Evolutionary conservation across 495 filamentous ascomycete genomes (phyloP).

Genomic region (Penicillium odoratum): DNA sequence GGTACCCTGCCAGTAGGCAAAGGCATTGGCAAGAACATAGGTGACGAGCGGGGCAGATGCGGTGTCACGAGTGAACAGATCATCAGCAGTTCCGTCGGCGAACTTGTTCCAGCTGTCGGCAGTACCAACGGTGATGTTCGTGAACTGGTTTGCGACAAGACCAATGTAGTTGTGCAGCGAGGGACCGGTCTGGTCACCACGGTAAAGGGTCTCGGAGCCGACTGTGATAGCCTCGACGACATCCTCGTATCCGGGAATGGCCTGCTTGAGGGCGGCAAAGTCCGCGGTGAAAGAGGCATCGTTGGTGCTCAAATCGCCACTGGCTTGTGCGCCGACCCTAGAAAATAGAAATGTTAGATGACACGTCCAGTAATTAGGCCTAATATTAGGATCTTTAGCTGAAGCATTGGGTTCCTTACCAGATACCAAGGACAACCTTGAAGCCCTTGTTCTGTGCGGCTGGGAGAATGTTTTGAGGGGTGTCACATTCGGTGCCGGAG

Average conservation of each 20-base stretch:
- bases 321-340: slow-evolving; percentile 58
- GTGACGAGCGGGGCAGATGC: slow-evolving; percentile 45
- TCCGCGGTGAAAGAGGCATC: slow-evolving; percentile 64
- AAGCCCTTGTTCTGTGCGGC: slow-evolving; percentile 71
- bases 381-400: background rate
- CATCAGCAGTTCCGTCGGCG: slow-evolving; percentile 69
- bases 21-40: slow-evolving; percentile 77
- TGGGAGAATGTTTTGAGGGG: slow-evolving; percentile 65
- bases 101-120: slow-evolving; percentile 85
- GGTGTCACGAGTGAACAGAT: slow-evolving; percentile 54
- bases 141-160: slow-evolving; percentile 55
- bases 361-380: background rate
- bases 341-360: background rate
- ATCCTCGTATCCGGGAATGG: slow-evolving; percentile 52
- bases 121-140: slow-evolving; percentile 64
- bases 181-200: slow-evolving; percentile 64
- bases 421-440: slow-evolving; percentile 75
- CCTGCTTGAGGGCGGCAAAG: slow-evolving; percentile 57
- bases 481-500: slow-evolving; percentile 63
- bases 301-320: slow-evolving; percentile 31
- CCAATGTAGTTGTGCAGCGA: slow-evolving; percentile 64
- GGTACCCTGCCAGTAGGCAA: slow-evolving; percentile 80
- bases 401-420: slow-evolving; percentile 45
- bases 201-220: slow-evolving; percentile 76
- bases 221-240: slow-evolving; percentile 74